A percentile compares a stretch with the other conserved stretches of the same genome.
Conservation (phyloP, 805 yeast species). For the Saccharomycopsis synnaedendra region DNA sequence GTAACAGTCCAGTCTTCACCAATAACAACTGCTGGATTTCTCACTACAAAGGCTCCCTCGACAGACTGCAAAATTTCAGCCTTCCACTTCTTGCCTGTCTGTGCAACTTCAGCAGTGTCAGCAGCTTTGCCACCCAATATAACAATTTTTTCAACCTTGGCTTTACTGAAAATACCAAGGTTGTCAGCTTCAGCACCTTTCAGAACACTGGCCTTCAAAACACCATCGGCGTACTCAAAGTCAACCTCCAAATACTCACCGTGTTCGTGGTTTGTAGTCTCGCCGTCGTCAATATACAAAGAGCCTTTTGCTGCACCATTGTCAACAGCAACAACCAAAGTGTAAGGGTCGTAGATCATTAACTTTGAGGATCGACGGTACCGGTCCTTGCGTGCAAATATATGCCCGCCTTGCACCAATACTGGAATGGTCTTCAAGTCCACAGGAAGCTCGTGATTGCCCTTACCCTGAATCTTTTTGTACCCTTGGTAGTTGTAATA, state of each 20-base stretch:
- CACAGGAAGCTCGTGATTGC: conserved; percentile 29
- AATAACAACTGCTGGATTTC: conserved; percentile 40
- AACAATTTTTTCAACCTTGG: conserved; percentile 44
- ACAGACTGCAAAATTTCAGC: conserved; percentile 11
- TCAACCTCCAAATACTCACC: not conserved
- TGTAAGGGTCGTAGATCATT: conserved; percentile 73
- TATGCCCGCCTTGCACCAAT: conserved; percentile 66
- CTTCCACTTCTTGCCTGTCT: conserved; percentile 17
- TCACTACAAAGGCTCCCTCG: conserved; percentile 24
- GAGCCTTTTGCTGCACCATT: conserved; percentile 43
- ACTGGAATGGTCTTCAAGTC: conserved; percentile 59
- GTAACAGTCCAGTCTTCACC: conserved; percentile 31
- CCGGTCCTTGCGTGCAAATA: conserved; percentile 57
- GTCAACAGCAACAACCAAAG: conserved; percentile 44
- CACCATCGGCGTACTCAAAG: conserved; percentile 37
- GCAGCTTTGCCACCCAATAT: conserved; percentile 29
- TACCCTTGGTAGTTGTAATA: conserved; percentile 45
- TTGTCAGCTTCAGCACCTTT: conserved; percentile 9
- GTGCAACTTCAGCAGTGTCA: conserved; percentile 23
- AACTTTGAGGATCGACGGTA: conserved; percentile 69
- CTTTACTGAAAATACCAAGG: conserved; percentile 22
- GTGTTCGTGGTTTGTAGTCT: conserved; percentile 37
- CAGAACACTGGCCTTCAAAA: conserved; percentile 18
- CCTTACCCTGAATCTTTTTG: conserved; percentile 25
- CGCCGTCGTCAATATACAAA: conserved; percentile 80